Evolutionary conservation across 139 green algal genomes (phyloP).

Genomic region (Marvania coccoides): DNA sequence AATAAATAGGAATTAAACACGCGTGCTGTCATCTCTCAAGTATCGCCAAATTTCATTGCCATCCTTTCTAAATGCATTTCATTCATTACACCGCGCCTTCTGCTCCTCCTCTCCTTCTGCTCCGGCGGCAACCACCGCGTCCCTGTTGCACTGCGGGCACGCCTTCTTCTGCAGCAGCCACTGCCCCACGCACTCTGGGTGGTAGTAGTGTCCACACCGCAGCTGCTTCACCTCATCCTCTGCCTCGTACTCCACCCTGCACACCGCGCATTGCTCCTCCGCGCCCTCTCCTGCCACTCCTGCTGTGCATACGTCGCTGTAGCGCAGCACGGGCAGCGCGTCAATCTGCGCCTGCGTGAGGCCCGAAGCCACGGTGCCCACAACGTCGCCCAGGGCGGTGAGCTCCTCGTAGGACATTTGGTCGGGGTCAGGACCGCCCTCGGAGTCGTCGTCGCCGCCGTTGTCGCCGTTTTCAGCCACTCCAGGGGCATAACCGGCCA

Average conservation of each 20-base stretch:
- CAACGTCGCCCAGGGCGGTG: slow-evolving; percentile 32
- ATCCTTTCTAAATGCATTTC: background rate
- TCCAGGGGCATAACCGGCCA: slow-evolving; percentile 16
- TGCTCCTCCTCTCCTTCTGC: background rate
- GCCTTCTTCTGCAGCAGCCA: slow-evolving; percentile 45
- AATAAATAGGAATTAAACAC: too few relatives aligned
- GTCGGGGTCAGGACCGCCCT: slow-evolving; percentile 21
- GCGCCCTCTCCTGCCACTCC: background rate
- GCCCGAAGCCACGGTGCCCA: slow-evolving; percentile 28
- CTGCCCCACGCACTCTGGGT: slow-evolving; percentile 30
- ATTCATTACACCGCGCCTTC: background rate
- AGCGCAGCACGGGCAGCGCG: slow-evolving; percentile 15
- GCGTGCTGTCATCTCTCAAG: too few relatives aligned
- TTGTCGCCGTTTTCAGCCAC: background rate
- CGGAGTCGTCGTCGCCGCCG: background rate
- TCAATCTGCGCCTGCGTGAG: background rate
- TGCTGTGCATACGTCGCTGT: background rate
- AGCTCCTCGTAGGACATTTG: slow-evolving; percentile 37
- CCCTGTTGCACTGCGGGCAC: slow-evolving; percentile 1
- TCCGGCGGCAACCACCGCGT: background rate
- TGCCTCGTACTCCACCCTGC: slow-evolving; percentile 30
- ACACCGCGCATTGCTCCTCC: slow-evolving; percentile 29
- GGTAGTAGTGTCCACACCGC: slow-evolving; percentile 39
- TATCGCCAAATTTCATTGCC: too few relatives aligned
- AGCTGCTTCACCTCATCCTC: slow-evolving; percentile 31